A percentile compares a stretch with the other conserved stretches of the same genome.
Evolutionary conservation across 23 red algal genomes (phyloP).

Genomic region (Gracilariopsis chorda): DNA sequence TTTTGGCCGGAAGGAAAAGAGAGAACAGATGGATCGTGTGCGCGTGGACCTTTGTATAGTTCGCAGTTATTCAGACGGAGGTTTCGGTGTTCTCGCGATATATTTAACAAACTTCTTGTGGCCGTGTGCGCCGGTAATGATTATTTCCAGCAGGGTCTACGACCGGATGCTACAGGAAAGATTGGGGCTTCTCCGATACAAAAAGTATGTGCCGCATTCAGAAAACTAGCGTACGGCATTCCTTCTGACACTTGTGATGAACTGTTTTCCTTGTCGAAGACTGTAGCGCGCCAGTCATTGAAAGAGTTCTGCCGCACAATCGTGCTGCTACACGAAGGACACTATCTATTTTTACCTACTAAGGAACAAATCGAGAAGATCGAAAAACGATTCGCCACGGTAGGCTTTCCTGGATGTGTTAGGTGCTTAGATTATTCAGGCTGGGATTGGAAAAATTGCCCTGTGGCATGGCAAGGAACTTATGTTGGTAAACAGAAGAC

Average conservation of each 20-base stretch:
- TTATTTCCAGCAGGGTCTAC: not conserved
- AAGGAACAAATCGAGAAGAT: not conserved
- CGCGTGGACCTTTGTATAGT: too few species aligned
- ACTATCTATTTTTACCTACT: not conserved
- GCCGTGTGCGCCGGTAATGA: not conserved
- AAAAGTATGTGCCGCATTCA: not conserved
- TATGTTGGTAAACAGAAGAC: constrained; percentile 12
- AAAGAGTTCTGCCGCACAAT: not conserved
- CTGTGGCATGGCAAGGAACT: not conserved
- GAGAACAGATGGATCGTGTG: too few species aligned
- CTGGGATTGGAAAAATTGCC: not conserved
- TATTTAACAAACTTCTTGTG: not conserved
- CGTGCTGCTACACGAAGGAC: not conserved
- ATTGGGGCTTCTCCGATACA: not conserved
- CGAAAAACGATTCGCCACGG: not conserved
- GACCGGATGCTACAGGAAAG: not conserved
- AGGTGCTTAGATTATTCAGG: not conserved
- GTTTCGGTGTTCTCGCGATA: not conserved
- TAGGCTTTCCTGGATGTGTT: constrained; percentile 24
- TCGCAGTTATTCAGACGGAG: not conserved
- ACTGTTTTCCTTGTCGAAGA: not conserved
- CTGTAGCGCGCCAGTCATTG: not conserved
- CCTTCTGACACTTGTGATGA: not conserved
- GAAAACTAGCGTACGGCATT: not conserved
- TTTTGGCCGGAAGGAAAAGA: too few species aligned